Conservation (phyloP, 169 alveolate species). For the Sarcocystis neurona region DNA sequence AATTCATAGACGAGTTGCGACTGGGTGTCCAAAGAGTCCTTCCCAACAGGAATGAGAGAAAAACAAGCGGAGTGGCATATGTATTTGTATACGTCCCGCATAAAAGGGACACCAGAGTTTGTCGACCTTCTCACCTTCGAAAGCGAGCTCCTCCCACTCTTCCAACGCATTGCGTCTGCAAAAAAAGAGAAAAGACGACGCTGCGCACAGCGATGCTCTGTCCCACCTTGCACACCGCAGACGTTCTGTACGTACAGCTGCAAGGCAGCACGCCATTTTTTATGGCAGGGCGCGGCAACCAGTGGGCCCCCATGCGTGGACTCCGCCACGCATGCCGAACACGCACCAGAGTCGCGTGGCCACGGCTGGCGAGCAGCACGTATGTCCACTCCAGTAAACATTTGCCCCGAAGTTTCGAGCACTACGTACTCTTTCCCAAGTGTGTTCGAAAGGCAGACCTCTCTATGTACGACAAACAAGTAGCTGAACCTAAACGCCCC, state of each 20-base stretch:
- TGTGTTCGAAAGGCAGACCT: background rate
- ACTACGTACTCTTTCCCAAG: background rate
- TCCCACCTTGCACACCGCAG: background rate
- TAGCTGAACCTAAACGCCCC: background rate
- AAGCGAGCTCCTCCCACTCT: slow-evolving; percentile 48
- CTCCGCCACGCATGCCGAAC: background rate
- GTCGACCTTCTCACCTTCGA: slow-evolving; percentile 5
- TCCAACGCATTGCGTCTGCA: slow-evolving; percentile 19
- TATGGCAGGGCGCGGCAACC: background rate
- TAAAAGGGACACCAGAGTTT: background rate
- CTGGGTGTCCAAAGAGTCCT: background rate
- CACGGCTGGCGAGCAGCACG: too few relatives aligned
- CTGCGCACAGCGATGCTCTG: background rate
- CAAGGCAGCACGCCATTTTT: background rate
- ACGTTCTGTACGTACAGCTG: background rate
- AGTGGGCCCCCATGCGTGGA: background rate
- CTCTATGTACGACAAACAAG: background rate
- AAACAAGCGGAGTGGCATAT: background rate
- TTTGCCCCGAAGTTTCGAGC: too few relatives aligned
- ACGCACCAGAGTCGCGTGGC: background rate
- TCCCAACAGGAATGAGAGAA: background rate
- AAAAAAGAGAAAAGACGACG: background rate
- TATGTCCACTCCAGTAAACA: too few relatives aligned
- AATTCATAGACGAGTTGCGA: background rate
- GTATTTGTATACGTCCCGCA: too few relatives aligned